Conservation (phyloP, 805 yeast species). For the Priceomyces carsonii region DNA sequence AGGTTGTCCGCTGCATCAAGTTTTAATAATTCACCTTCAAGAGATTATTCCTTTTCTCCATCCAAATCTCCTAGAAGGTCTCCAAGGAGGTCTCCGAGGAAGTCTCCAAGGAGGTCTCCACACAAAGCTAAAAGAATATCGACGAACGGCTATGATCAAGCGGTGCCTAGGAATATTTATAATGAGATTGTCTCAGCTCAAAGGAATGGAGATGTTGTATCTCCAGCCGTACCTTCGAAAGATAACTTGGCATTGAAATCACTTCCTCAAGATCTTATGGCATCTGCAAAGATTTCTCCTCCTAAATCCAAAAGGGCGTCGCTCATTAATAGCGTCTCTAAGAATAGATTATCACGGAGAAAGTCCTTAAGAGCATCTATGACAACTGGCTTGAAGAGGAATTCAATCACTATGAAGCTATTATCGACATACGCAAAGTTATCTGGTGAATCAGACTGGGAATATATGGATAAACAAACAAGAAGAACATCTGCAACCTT, state of each 20-base stretch:
- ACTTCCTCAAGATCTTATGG: conserved; percentile 19
- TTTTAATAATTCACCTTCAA: conserved; percentile 26
- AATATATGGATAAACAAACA: conserved; percentile 68
- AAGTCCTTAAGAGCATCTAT: conserved; percentile 40
- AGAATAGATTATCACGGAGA: conserved; percentile 32
- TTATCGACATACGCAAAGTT: conserved; percentile 73
- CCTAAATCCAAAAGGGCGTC: conserved; percentile 28
- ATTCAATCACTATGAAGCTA: conserved; percentile 69
- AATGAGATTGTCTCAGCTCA: conserved; percentile 43
- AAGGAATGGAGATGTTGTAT: conserved; percentile 19
- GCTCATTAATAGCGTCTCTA: conserved; percentile 24
- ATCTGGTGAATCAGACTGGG: conserved; percentile 65
- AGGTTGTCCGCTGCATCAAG: conserved; percentile 31
- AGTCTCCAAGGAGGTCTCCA: conserved; percentile 23
- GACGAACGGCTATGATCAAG: conserved; percentile 20
- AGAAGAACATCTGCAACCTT: conserved; percentile 77
- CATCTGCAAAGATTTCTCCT: conserved; percentile 29
- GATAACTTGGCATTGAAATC: conserved; percentile 24
- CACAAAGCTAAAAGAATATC: conserved; percentile 8
- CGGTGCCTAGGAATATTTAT: conserved; percentile 44
- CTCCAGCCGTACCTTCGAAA: conserved; percentile 44
- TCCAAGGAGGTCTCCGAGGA: conserved; percentile 17
- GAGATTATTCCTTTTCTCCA: conserved; percentile 20
- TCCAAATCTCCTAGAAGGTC: conserved; percentile 15
- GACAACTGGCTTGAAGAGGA: conserved; percentile 55